Evolutionary conservation across 371 early-diverging fungal species (phyloP).

Genomic region (Dinochytrium kinnereticum): DNA sequence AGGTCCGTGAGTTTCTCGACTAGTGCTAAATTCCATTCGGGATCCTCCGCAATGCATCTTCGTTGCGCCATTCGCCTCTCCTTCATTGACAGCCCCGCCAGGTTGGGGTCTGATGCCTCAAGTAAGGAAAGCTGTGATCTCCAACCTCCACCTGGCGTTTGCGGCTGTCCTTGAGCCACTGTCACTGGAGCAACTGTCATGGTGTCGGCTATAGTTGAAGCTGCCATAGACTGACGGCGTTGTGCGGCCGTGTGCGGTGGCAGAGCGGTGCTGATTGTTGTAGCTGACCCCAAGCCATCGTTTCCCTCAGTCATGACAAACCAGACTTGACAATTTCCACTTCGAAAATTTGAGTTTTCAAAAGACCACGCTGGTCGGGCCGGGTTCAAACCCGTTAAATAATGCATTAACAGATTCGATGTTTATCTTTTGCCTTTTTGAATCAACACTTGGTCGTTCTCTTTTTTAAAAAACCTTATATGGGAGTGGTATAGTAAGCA

Average conservation of each 20-base stretch:
- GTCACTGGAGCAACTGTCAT: not conserved
- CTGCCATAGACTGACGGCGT: not conserved
- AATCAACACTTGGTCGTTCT: too few relatives aligned
- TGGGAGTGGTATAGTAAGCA: too few relatives aligned
- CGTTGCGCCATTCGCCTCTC: conserved; percentile 42
- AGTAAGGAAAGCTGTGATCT: conserved; percentile 9
- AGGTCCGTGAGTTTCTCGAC: conserved; percentile 50
- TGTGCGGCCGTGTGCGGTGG: not conserved
- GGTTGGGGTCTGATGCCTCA: conserved; percentile 10
- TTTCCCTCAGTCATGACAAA: too few relatives aligned
- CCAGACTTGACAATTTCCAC: conserved; percentile 8
- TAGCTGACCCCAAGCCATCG: not conserved
- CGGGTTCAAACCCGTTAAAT: too few relatives aligned
- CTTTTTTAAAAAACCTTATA: too few relatives aligned
- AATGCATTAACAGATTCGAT: too few relatives aligned
- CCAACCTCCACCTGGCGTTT: conserved; percentile 2
- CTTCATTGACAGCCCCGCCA: conserved; percentile 25
- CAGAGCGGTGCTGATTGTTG: not conserved
- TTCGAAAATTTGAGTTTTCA: too few relatives aligned
- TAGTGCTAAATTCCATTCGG: conserved; percentile 55
- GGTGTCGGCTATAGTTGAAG: conserved; percentile 8
- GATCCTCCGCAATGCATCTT: conserved; percentile 55
- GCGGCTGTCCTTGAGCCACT: not conserved
- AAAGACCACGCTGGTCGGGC: too few relatives aligned
- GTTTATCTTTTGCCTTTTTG: too few relatives aligned